phyloP scores from a whole-genome alignment of 768 basidiomycete species.

The Holtermannia corniformis region DNA sequence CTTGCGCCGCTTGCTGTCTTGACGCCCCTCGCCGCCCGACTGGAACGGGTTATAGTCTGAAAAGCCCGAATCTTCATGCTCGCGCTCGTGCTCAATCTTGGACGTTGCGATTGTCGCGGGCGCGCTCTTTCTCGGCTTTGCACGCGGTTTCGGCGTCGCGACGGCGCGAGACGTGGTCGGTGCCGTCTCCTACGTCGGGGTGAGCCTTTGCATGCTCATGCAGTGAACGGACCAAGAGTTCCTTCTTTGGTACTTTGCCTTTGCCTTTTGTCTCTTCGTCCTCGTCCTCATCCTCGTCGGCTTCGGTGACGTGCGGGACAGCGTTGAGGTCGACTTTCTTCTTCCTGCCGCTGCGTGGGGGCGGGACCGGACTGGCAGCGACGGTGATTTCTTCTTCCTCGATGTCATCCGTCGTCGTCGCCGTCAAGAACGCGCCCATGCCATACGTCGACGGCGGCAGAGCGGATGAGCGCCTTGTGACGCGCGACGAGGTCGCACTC shows the following conservation, averaged over 20 bases:
- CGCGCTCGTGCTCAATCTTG: constrained; percentile 1
- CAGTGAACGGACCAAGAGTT: too few relatives aligned
- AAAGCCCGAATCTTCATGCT: constrained; percentile 30
- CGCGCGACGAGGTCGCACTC: too few relatives aligned
- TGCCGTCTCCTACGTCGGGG: too few relatives aligned
- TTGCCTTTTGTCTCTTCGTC: neutral
- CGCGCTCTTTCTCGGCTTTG: neutral
- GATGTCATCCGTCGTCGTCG: neutral
- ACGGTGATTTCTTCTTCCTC: neutral
- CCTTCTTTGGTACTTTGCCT: too few relatives aligned
- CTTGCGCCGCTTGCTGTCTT: constrained; percentile 20
- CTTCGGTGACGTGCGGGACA: too few relatives aligned
- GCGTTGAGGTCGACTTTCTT: neutral
- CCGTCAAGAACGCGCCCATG: too few relatives aligned
- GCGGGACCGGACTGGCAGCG: too few relatives aligned
- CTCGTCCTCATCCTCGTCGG: neutral
- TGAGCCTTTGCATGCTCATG: too few relatives aligned
- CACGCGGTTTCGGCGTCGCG: neutral
- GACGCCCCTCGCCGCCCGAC: constrained; percentile 34
- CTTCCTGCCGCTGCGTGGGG: too few relatives aligned
- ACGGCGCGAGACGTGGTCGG: neutral
- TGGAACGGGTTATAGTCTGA: constrained; percentile 41
- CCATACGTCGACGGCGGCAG: neutral
- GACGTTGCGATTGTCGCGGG: neutral
- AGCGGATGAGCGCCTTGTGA: neutral